These are phyloP conservation scores for Aspergillus homomorphus DNA, from an alignment of 495 filamentous ascomycete genomes.

Conservation along the genomic window DNA sequence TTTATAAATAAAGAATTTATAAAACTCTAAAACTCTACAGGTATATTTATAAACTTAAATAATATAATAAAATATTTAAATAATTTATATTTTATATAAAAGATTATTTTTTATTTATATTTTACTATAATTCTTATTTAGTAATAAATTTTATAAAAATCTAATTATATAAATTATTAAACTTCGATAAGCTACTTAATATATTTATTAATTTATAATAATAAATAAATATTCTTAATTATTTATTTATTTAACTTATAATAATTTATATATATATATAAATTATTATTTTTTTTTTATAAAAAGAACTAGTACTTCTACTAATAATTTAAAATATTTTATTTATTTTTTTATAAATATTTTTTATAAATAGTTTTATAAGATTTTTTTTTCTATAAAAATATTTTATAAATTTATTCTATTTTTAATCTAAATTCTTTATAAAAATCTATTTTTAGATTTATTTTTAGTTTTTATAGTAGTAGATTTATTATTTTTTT, in stretches of 20 bases:
- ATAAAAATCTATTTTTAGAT: not conserved
- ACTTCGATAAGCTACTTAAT: not conserved
- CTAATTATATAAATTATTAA: not conserved
- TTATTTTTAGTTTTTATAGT: not conserved
- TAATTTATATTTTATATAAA: not conserved
- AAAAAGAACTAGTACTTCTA: not conserved
- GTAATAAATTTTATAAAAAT: not conserved
- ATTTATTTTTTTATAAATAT: not conserved
- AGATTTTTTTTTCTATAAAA: not conserved
- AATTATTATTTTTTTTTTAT: not conserved
- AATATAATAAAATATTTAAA: not conserved
- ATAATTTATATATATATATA: conserved; percentile 1
- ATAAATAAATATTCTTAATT: not conserved
- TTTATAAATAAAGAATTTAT: not conserved
- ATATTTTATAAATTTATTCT: not conserved
- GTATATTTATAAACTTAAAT: not conserved
- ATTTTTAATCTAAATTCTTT: not conserved
- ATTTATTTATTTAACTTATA: not conserved
- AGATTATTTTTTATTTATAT: not conserved
- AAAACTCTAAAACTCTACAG: not conserved
- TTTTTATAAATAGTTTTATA: conserved; percentile 2
- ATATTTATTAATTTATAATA: not conserved
- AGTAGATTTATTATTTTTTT: not conserved
- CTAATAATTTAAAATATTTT: not conserved
- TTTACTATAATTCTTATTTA: not conserved